Percentiles rank a stretch among this genome's conserved stretches.
These are phyloP conservation scores for Chaetomiaceae sp. DNA, from an alignment of 2,329 filamentous ascomycete species.

Conservation along the genomic window DNA sequence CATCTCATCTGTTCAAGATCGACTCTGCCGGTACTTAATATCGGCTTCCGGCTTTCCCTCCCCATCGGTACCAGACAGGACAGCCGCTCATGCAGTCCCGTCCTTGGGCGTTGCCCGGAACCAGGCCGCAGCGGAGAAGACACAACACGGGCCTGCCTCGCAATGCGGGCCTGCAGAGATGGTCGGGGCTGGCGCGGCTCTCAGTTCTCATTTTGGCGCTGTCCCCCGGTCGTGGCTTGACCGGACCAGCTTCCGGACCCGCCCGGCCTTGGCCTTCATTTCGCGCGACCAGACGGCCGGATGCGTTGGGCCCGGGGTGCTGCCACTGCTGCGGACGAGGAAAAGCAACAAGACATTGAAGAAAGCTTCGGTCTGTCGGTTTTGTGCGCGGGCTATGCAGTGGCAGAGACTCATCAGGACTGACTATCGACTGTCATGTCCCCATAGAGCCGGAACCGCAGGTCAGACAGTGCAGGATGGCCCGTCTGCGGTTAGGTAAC, in stretches of 20 bases:
- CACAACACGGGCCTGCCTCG: background rate
- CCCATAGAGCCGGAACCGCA: no score
- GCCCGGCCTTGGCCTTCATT: constrained; percentile 3
- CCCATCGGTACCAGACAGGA: background rate
- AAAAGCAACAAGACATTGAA: background rate
- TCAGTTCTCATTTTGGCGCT: no score
- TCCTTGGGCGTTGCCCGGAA: background rate
- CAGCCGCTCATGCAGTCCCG: background rate
- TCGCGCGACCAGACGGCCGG: constrained; percentile 8
- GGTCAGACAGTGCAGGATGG: no score
- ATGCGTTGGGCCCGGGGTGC: background rate
- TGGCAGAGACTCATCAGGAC: no score
- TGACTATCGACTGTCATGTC: no score
- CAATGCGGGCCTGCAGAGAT: background rate
- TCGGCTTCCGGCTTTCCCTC: background rate
- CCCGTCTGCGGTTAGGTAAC: no score
- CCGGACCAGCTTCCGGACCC: constrained; percentile 7
- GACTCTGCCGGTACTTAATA: background rate
- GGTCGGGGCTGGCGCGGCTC: background rate
- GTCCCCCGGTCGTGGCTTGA: constrained; percentile 2
- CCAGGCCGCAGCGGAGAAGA: background rate
- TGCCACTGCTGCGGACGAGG: no score
- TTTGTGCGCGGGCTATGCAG: no score
- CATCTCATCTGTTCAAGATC: no score
- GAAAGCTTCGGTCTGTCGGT: no score